Base-by-base conservation (phyloP, 139 green algal genomes). In the Pseudopediastrum boryanum region DNA sequence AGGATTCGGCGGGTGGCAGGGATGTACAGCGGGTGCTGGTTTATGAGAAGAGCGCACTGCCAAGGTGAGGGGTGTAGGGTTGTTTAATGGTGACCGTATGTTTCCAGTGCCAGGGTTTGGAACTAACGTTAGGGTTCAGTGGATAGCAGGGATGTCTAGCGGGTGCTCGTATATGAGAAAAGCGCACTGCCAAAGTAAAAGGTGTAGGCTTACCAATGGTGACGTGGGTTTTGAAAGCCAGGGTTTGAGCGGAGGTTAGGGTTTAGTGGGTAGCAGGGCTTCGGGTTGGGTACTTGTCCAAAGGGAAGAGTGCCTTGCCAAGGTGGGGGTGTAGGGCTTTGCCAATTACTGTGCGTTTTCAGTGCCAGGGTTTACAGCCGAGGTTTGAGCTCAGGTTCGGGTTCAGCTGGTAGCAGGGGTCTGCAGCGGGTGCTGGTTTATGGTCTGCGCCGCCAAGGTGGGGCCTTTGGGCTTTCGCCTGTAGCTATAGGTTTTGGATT, bases 121-220 rank as follows among this genome's bases (percentile, higher is more conserved):
- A 19, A 66, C 16, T 16, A 27, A 16, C 19, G 48, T 16, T 19
- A 27, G 19, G 16, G 19, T 19, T 19, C 39, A 21, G 31, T 29
- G 9, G 63, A 50, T 43, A 70, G 76, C 66, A 63, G 72, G 13
- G 64, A 65, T 33, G 39, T 85, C 2, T 63, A 78, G 43, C 46
- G 64, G 4, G 88, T 95, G 50, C 78, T 97, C 50, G 89, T 97
- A 43, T 93, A 92, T 58, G 90, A 97, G 75, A 94, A 98, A 42
- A 81, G 81, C 29, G 93, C 90, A 2, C 36, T 91, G 59, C 65
- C 77, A 29, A 71, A 56, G 67, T 80, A 16, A n/a, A n/a, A n/a
- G n/a, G n/a, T n/a, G n/a, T n/a, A n/a, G n/a, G 50, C 46, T 27
- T 43, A 13, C 48, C 77, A 31, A n/a, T 25, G 19, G 21, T 52